Conservation (phyloP, 768 basidiomycete genomes). For the Leccinellum rugosiceps region DNA sequence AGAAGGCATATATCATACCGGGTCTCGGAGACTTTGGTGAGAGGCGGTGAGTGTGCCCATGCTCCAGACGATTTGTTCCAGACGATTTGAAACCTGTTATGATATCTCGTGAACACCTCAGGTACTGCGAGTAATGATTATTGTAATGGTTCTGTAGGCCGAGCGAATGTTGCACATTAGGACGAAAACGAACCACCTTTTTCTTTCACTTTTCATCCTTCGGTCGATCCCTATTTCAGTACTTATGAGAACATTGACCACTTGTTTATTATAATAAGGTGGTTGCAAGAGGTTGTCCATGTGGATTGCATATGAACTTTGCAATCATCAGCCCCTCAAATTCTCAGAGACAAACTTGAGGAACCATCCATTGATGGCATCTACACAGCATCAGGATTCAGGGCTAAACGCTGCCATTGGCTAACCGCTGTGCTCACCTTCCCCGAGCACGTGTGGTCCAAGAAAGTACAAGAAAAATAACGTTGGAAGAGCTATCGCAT, state of each 20-base stretch:
- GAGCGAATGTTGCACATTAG: background rate
- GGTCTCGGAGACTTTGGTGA: constrained; percentile 99
- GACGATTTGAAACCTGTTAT: background rate
- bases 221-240: background rate
- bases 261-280: background rate
- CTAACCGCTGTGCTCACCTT: background rate
- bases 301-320: background rate
- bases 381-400: background rate
- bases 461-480: constrained; percentile 11
- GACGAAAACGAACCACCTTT: background rate
- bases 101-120: background rate
- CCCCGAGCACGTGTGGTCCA: constrained; percentile 13
- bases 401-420: background rate
- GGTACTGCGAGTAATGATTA: constrained; percentile 22
- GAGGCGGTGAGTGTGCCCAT: constrained; percentile 51
- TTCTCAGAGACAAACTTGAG: constrained; percentile 3
- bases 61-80: background rate
- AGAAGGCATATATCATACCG: constrained; percentile 87
- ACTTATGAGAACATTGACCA: background rate
- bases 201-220: background rate
- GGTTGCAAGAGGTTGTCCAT: background rate
- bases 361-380: constrained; percentile 11
- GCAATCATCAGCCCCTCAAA: background rate
- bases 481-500: constrained; percentile 9
- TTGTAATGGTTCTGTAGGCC: background rate